Evolutionary conservation across 2,329 filamentous ascomycete species (phyloP).

Genomic region (Pseudopyricularia cyperi): DNA sequence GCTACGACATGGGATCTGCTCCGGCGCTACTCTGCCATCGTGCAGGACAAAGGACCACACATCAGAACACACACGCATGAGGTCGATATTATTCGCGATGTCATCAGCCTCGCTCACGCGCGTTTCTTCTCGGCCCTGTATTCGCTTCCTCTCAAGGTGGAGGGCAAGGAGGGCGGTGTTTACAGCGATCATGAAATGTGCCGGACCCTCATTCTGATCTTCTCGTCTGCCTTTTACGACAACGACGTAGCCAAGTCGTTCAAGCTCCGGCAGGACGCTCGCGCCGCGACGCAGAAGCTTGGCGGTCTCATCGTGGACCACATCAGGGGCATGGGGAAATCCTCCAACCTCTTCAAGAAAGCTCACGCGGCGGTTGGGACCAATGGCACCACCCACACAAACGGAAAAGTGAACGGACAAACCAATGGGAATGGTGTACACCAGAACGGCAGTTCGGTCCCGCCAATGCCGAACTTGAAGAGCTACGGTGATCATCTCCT

Average conservation of each 20-base stretch:
- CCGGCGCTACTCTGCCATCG: neutral
- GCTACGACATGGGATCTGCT: constrained; percentile 1
- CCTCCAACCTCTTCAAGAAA: neutral
- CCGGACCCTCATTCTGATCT: constrained; percentile 24
- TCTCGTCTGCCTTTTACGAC: constrained; percentile 1
- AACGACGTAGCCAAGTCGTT: neutral
- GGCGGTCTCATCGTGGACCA: neutral
- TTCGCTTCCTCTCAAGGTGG: constrained; percentile 44
- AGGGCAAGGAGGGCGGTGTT: neutral
- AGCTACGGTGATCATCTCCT: constrained; percentile 47
- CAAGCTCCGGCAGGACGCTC: neutral
- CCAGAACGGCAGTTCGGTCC: neutral
- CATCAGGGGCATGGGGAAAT: neutral
- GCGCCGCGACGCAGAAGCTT: neutral
- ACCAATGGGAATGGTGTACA: neutral
- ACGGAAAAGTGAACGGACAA: neutral
- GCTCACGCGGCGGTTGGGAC: neutral
- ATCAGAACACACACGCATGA: constrained; percentile 17
- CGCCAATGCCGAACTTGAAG: constrained; percentile 23
- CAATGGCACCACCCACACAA: neutral
- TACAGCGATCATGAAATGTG: constrained; percentile 26
- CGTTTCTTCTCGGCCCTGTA: constrained; percentile 42
- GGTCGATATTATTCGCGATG: constrained; percentile 32
- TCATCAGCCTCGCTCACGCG: constrained; percentile 46
- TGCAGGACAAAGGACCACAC: neutral